Conservation (phyloP, 108 stramenopile genomes). For the Skeletonema potamos region DNA sequence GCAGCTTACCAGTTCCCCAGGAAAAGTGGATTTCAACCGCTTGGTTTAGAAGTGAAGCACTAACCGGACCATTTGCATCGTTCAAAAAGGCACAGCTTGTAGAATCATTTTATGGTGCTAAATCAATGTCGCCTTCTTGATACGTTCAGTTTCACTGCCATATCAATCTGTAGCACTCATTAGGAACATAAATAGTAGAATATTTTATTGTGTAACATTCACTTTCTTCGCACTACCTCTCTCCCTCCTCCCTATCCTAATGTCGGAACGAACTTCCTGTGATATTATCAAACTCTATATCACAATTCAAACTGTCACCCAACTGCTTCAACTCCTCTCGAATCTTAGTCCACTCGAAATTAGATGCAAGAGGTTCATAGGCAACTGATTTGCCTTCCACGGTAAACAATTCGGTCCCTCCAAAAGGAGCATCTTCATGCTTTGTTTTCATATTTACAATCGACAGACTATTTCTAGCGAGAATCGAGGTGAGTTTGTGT, state of each 20-base stretch:
- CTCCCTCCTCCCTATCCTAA: not conserved
- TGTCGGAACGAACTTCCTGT: conserved; percentile 16
- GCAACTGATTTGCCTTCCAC: conserved; percentile 63
- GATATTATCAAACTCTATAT: conserved; percentile 51
- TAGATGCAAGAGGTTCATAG: conserved; percentile 52
- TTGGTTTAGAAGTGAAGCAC: conserved; percentile 37
- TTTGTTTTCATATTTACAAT: conserved; percentile 73
- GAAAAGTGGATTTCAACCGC: conserved; percentile 56
- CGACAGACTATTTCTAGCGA: conserved; percentile 57
- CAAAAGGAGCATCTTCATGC: conserved; percentile 40
- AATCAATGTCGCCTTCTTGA: too few species aligned
- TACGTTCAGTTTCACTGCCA: not conserved
- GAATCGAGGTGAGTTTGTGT: conserved; percentile 63
- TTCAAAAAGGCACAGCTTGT: conserved; percentile 11
- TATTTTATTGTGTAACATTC: not conserved
- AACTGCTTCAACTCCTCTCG: conserved; percentile 50
- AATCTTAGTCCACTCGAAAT: conserved; percentile 60
- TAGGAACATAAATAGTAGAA: not conserved
- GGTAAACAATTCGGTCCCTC: conserved; percentile 35
- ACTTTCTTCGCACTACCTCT: not conserved
- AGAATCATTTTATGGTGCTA: not conserved
- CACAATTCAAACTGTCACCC: conserved; percentile 76
- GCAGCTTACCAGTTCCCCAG: conserved; percentile 18
- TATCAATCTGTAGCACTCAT: not conserved
- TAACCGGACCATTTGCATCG: conserved; percentile 32